Evolutionary conservation across 768 basidiomycete species (phyloP).

Genomic region (Rhizopogon sp.): DNA sequence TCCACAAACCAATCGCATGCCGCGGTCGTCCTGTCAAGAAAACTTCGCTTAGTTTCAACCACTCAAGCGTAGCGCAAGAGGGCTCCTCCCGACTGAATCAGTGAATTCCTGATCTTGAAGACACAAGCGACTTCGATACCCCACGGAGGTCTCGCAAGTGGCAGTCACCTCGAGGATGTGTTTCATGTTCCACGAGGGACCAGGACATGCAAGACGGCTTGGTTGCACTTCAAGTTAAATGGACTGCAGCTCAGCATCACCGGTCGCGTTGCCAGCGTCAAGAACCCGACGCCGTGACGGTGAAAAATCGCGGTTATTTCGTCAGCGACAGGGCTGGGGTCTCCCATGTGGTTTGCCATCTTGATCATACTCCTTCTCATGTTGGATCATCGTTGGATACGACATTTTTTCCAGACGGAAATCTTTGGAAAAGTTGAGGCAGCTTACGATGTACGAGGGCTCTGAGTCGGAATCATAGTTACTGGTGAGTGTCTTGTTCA

Average conservation of each 20-base stretch:
- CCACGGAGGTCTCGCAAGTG: background rate
- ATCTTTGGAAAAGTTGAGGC: background rate
- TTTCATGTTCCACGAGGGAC: background rate
- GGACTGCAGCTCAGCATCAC: background rate
- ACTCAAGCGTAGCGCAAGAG: too few relatives aligned
- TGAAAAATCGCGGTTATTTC: background rate
- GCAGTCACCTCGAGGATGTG: background rate
- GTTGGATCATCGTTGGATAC: background rate
- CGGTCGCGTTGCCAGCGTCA: background rate
- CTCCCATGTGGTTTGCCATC: background rate
- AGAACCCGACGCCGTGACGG: background rate
- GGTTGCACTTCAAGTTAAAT: background rate
- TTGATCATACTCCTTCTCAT: background rate
- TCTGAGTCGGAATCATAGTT: background rate
- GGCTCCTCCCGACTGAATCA: background rate
- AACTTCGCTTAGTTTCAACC: too few relatives aligned
- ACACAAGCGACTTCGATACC: background rate
- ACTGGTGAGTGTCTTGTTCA: slow-evolving; percentile 8
- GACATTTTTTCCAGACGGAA: background rate
- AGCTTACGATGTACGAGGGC: background rate
- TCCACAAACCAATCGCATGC: too few relatives aligned
- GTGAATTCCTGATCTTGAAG: background rate
- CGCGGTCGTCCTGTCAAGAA: too few relatives aligned
- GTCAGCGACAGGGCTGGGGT: background rate
- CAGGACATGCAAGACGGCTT: background rate